Evolutionary conservation across 495 filamentous ascomycete species (phyloP), one percentile per base, ranked within the genome.

Genomic region (Astrothelium macrocarpum): DNA sequence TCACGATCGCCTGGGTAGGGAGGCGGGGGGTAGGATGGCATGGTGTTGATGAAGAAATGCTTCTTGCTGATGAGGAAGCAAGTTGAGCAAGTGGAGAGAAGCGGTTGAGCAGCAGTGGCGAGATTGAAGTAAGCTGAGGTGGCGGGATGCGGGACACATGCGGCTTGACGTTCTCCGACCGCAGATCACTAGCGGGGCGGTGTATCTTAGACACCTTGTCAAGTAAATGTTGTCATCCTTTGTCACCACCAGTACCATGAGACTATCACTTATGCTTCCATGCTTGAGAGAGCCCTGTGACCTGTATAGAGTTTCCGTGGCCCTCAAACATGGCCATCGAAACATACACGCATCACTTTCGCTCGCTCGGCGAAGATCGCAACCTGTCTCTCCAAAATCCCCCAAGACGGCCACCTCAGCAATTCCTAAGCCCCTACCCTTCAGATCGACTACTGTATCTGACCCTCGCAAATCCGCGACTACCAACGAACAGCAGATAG

Each of bases 1-100:
- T 29, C 60, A 34, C 36, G 36, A 45, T 63, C 62, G 46, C 25
- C 16, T 11, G 28, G 62, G 12, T 12, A 36, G 32, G 62, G 62
- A 31, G 59, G 63, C 5, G 53, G 63, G 26, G 49, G 49, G 20
- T 56, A 56, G 0, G 49, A 25, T 9, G 49, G 49, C 49, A 56
- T 56, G 5, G 16, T 56, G 43, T 9, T 49, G 43, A 20, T 49
- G 20, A 56, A 28, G 0, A 29, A 56, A 9, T 56, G 23, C 2
- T 56, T 29, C 5, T n/a, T 5, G 14, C 5, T 5, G 5, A 23
- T 20, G 20, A 49, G 45, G 20, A 20, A 49, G 20, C 14, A 5
- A 49, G 45, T 49, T 16, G n/a, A 49, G n/a, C 45, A 49, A 18
- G 10, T 5, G 34, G 34, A 5, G 34, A 5, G 14, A 39, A 29